These are phyloP conservation scores for Neonothopanus nambi DNA, from an alignment of 1,284 basidiomycete genomes.

Conservation along the genomic window DNA sequence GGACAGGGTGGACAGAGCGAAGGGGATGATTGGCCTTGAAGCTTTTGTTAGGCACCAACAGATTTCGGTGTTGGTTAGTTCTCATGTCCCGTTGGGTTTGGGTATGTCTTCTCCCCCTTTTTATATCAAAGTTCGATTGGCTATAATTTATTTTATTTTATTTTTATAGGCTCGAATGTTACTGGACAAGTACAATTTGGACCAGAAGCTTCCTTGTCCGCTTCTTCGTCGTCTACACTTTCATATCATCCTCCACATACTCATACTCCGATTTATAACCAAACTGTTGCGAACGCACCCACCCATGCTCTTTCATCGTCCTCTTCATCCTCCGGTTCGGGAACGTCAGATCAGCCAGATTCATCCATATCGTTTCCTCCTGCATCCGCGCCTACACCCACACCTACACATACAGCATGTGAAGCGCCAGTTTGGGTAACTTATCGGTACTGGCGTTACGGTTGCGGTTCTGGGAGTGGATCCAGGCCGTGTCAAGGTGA, in stretches of 20 bases:
- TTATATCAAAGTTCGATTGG: no score
- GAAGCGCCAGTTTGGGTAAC: constrained; percentile 47
- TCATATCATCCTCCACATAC: no score
- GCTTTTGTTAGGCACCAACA: constrained; percentile 64
- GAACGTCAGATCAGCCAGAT: no score
- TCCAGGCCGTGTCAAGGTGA: no score
- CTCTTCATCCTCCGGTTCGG: background rate
- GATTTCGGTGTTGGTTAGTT: constrained; percentile 55
- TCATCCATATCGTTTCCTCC: background rate
- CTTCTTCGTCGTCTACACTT: no score
- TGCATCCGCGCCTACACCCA: background rate
- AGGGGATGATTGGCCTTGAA: constrained; percentile 48
- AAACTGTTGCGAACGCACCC: no score
- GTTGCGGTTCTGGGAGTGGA: background rate
- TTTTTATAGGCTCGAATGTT: no score
- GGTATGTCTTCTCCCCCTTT: no score
- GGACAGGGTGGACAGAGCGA: constrained; percentile 23
- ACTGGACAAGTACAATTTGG: no score
- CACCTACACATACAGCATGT: constrained; percentile 25
- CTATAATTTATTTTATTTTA: no score
- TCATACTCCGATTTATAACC: no score
- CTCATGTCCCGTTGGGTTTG: constrained; percentile 35
- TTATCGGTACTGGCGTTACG: constrained; percentile 44
- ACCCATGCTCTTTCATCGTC: no score
- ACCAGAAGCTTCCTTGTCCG: constrained; percentile 3